Percentiles rank a stretch among this genome's conserved stretches.
Conservation (phyloP, 345 rosid genomes). For the Stellera chamaejasme region DNA sequence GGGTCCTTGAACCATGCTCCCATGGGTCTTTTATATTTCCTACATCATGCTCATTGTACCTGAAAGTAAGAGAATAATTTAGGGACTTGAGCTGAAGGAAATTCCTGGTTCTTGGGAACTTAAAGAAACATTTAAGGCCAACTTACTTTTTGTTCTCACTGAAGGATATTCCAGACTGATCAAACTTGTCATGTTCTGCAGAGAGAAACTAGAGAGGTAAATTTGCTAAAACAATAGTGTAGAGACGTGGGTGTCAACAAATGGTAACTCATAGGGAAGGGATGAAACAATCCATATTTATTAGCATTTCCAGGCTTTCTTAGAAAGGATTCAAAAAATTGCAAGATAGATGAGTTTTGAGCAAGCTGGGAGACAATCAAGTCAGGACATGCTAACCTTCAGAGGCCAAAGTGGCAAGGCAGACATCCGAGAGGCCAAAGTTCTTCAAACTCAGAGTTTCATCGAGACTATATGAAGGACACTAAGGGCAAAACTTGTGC, state of each 20-base stretch:
- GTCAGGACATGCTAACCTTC: slow-evolving; percentile 23
- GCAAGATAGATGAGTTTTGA: neutral
- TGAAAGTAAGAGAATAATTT: slow-evolving; percentile 11
- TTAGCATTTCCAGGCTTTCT: too few species aligned
- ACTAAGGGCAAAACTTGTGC: slow-evolving; percentile 23
- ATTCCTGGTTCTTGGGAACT: neutral
- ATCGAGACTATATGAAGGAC: slow-evolving; percentile 34
- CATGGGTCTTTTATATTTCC: slow-evolving; percentile 12
- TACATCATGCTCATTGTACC: slow-evolving; percentile 23
- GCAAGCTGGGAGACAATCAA: neutral
- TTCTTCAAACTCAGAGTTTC: slow-evolving; percentile 60
- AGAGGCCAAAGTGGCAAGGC: slow-evolving; percentile 75
- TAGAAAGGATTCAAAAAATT: neutral
- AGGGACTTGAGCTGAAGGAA: neutral
- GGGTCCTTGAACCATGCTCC: slow-evolving; percentile 13
- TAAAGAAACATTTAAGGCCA: slow-evolving; percentile 7
- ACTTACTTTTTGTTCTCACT: slow-evolving; percentile 39
- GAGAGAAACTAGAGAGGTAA: slow-evolving; percentile 5
- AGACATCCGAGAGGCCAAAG: slow-evolving; percentile 72
- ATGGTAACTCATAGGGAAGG: neutral
- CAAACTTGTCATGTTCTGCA: slow-evolving; percentile 28
- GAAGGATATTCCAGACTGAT: slow-evolving; percentile 17
- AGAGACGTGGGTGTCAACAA: too few species aligned
- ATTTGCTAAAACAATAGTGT: slow-evolving; percentile 1
- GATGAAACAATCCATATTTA: too few species aligned